Percentiles rank a stretch among this genome's conserved stretches.
Evolutionary conservation across 78 protist genomes (phyloP).

Genomic region (Dictyostelium capitatum): DNA sequence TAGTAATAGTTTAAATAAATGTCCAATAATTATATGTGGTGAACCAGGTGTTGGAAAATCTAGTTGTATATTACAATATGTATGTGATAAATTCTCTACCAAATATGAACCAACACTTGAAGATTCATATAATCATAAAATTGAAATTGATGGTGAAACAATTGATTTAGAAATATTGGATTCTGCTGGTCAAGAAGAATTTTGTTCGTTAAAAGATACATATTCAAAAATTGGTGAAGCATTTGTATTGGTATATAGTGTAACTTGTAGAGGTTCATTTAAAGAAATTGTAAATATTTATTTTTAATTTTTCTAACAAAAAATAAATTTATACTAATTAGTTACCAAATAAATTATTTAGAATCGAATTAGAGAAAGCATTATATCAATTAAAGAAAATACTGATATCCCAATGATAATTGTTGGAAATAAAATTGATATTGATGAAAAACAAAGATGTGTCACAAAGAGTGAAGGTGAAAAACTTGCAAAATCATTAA

Average conservation of each 20-base stretch:
- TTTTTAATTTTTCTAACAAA: too few relatives aligned
- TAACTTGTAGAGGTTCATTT: conserved; percentile 63
- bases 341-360: not conserved
- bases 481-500: conserved; percentile 58
- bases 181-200: conserved; percentile 96
- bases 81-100: conserved; percentile 42
- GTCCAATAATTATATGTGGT: not conserved
- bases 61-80: not conserved
- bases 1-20: not conserved
- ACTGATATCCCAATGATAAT: conserved; percentile 52
- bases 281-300: conserved; percentile 90
- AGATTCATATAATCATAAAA: conserved; percentile 57
- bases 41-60: conserved; percentile 5
- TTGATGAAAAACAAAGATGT: conserved; percentile 56
- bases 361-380: conserved; percentile 39
- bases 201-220: conserved; percentile 33
- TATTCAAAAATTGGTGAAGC: conserved; percentile 78
- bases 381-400: conserved; percentile 36
- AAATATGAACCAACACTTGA: conserved; percentile 79
- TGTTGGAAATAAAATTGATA: conserved; percentile 79
- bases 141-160: conserved; percentile 17
- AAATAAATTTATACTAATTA: not conserved
- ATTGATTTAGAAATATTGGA: conserved; percentile 92
- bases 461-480: conserved; percentile 87
- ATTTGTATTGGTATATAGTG: conserved; percentile 68